Conservation (phyloP, 768 basidiomycete genomes). For the Suillus placidus region DNA sequence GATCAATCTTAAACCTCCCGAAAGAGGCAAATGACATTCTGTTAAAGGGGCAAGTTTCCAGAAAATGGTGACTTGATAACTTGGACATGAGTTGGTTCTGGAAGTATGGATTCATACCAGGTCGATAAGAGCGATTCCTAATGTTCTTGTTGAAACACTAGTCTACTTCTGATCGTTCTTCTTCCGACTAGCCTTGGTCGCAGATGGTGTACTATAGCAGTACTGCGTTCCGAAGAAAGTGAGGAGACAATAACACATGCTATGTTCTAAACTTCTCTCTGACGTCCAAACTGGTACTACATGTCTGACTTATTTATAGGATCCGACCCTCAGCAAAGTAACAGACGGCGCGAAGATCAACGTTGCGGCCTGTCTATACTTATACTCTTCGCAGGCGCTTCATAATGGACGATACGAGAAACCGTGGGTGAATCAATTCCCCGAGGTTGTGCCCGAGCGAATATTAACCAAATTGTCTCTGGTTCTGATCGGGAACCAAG, state of each 20-base stretch:
- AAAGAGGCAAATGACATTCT: not conserved
- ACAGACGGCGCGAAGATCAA: not conserved
- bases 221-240: not conserved
- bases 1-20: not conserved
- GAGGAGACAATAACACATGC: not conserved
- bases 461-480: slow-evolving; percentile 30
- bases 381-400: slow-evolving; percentile 18
- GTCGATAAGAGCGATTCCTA: slow-evolving; percentile 3
- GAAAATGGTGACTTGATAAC: not conserved
- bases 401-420: slow-evolving; percentile 26
- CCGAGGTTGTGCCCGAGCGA: slow-evolving; percentile 24
- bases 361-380: not conserved
- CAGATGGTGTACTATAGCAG: not conserved
- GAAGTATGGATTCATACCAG: not conserved
- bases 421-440: slow-evolving; percentile 25
- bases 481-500: slow-evolving; percentile 30
- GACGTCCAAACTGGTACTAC: not conserved
- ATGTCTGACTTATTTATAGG: not conserved
- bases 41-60: not conserved
- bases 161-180: not conserved
- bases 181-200: not conserved
- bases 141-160: not conserved
- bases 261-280: not conserved
- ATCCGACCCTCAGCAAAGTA: not conserved
- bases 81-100: not conserved